These are phyloP conservation scores for Metschnikowia lachancei DNA, from an alignment of 805 yeast genomes.

Conservation along the genomic window DNA sequence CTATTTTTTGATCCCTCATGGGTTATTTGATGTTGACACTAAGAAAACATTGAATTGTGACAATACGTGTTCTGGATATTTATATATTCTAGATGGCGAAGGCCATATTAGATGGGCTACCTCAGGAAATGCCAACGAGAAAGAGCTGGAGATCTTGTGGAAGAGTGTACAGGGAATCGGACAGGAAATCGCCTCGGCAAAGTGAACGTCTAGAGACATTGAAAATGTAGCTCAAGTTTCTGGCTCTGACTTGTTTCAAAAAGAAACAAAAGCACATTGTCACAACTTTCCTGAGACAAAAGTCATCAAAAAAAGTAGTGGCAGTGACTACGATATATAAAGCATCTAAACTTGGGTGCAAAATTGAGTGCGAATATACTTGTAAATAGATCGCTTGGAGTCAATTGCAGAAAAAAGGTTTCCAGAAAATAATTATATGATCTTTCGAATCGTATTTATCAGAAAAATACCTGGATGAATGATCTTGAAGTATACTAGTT, in stretches of 20 bases:
- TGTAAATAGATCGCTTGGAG: neutral
- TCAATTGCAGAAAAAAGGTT: too few relatives aligned
- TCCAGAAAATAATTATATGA: too few relatives aligned
- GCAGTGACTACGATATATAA: neutral
- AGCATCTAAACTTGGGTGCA: neutral
- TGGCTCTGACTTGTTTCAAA: neutral
- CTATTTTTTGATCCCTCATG: conserved; percentile 64
- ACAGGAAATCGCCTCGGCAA: conserved; percentile 36
- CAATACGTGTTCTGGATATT: conserved; percentile 79
- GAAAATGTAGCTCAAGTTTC: neutral
- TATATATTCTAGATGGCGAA: conserved; percentile 71
- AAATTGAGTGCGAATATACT: neutral
- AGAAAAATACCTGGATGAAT: too few relatives aligned
- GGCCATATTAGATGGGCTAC: conserved; percentile 89
- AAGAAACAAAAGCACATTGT: too few relatives aligned
- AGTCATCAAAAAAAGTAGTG: too few relatives aligned
- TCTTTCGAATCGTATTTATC: too few relatives aligned
- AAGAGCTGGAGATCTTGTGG: conserved; percentile 65
- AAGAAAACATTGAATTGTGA: conserved; percentile 62
- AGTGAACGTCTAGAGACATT: neutral
- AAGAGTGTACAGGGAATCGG: conserved; percentile 59
- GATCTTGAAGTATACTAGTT: too few relatives aligned
- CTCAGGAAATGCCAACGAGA: conserved; percentile 72
- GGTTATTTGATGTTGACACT: conserved; percentile 52
- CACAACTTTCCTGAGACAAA: too few relatives aligned